Conservation (phyloP, 306 rosid genomes). For the Cicer judaicum region DNA sequence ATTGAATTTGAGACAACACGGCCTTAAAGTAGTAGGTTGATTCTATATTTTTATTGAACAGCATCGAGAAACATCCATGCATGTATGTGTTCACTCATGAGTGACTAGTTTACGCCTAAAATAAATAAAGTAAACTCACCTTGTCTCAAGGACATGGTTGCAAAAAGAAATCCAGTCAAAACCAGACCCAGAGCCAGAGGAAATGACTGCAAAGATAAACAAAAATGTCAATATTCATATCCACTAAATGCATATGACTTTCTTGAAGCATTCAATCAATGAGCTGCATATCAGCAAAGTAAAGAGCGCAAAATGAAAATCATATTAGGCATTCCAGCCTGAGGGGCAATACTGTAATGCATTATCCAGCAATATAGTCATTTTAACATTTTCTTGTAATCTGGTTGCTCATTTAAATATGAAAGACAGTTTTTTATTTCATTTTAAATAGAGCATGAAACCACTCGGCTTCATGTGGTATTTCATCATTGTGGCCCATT, state of each 20-base stretch:
- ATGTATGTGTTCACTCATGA: background rate
- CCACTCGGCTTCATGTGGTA: constrained; percentile 10
- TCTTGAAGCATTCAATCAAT: constrained; percentile 34
- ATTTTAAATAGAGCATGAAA: constrained; percentile 2
- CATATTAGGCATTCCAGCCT: constrained; percentile 31
- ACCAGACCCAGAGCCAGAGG: constrained; percentile 81
- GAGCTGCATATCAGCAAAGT: constrained; percentile 33
- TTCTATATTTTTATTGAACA: background rate
- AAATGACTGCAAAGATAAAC: constrained; percentile 70
- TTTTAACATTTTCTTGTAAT: constrained; percentile 33
- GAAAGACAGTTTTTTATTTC: constrained; percentile 19
- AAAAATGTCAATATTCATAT: constrained; percentile 29
- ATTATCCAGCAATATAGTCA: constrained; percentile 20
- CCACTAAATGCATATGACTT: constrained; percentile 36
- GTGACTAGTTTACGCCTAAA: constrained; percentile 7
- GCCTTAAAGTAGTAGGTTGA: constrained; percentile 9
- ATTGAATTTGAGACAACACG: background rate
- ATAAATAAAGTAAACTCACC: constrained; percentile 58
- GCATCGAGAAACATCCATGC: background rate
- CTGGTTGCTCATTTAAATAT: constrained; percentile 28
- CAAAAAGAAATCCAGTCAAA: constrained; percentile 76
- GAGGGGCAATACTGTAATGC: constrained; percentile 17
- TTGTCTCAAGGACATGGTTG: constrained; percentile 84
- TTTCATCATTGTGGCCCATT: constrained; percentile 19
- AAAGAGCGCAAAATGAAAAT: constrained; percentile 12